Conservation (phyloP, 2,329 filamentous ascomycete genomes). For the Colletotrichum sp. region DNA sequence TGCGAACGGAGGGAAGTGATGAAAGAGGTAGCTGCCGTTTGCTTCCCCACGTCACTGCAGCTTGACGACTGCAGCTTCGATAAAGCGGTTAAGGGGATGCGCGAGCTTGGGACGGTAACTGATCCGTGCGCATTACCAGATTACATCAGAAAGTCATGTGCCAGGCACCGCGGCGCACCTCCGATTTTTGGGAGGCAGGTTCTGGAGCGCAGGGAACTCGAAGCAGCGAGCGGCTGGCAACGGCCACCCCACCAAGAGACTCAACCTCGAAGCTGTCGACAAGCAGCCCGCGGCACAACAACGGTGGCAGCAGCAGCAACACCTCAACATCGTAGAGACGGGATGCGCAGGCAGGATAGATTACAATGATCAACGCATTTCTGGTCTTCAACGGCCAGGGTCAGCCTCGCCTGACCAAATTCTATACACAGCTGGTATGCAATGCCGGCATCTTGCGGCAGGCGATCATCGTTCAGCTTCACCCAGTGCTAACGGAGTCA, state of each 20-base stretch:
- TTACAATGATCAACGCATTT: conserved; percentile 94
- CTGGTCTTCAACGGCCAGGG: conserved; percentile 99
- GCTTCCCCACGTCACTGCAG: conserved; percentile 21
- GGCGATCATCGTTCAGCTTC: background rate
- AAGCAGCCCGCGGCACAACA: background rate
- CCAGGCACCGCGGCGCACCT: background rate
- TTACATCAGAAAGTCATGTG: conserved; percentile 23
- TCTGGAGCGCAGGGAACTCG: background rate
- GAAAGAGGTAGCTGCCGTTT: background rate
- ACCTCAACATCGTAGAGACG: background rate
- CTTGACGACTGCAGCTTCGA: background rate
- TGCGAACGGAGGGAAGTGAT: background rate
- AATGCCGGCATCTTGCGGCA: too few species aligned
- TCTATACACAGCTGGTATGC: conserved; percentile 92
- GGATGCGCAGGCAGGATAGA: conserved; percentile 25
- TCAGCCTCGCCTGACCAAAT: conserved; percentile 95
- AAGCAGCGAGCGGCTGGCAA: background rate
- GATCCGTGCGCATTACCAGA: background rate
- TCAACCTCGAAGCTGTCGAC: background rate
- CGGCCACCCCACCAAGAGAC: conserved; percentile 10
- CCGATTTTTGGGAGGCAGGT: background rate
- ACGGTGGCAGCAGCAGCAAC: background rate
- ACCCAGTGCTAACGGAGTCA: background rate
- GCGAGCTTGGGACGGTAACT: background rate
- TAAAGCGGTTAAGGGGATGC: background rate